A percentile compares a stretch with the other conserved stretches of the same genome.
phyloP scores from a whole-genome alignment of 164 flowering plant species.

The Dillenia suffruticosa region DNA sequence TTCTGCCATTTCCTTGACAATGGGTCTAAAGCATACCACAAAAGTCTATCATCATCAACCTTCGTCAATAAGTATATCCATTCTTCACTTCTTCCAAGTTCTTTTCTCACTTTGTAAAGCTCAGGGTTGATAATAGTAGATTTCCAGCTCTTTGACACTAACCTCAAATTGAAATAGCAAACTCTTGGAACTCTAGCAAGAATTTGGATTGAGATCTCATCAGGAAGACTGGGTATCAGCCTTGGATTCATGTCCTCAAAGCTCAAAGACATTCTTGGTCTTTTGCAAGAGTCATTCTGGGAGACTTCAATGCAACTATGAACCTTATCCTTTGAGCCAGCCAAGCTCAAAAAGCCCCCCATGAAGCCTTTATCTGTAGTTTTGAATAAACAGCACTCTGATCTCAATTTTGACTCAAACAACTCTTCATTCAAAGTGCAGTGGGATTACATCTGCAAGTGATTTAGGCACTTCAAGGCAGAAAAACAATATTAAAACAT shows the following conservation, averaged over 20 bases:
- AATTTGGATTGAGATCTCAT: conserved; percentile 80
- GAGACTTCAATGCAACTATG: conserved; percentile 23
- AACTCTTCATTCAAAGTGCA: no score
- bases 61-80: conserved; percentile 74
- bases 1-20: conserved; percentile 57
- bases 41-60: conserved; percentile 46
- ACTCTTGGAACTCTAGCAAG: conserved; percentile 77
- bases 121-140: conserved; percentile 47
- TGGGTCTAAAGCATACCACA: conserved; percentile 80
- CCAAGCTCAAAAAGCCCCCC: conserved; percentile 70
- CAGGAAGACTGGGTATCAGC: conserved; percentile 78
- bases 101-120: conserved; percentile 53
- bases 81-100: conserved; percentile 68
- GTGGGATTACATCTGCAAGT: no score
- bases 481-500: no score
- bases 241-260: conserved; percentile 37
- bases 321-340: conserved; percentile 23
- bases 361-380: conserved; percentile 17
- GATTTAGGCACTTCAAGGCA: no score
- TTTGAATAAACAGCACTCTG: no score
- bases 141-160: conserved; percentile 76
- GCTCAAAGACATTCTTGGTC: conserved; percentile 48
- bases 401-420: no score
- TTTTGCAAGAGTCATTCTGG: conserved; percentile 48
- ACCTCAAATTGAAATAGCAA: conserved; percentile 36